Evolutionary conservation across 352 stramenopile species (phyloP).

Genomic region (Phytopythium kandeliae): DNA sequence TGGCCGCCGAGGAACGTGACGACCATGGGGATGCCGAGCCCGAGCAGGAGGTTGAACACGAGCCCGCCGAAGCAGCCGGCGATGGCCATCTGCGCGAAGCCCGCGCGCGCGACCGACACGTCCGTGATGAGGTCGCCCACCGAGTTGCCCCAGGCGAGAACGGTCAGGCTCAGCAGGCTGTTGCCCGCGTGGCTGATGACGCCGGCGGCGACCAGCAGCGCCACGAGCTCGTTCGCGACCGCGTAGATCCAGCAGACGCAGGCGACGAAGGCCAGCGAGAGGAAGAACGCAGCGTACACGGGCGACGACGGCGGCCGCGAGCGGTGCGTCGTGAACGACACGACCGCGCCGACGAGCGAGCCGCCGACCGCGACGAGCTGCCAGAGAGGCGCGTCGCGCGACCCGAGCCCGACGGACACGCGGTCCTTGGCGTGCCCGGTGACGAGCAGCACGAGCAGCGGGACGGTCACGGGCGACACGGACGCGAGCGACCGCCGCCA

Average conservation of each 20-base stretch:
- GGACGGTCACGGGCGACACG: slow-evolving; percentile 76
- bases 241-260: slow-evolving; percentile 92
- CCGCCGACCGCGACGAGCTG: slow-evolving; percentile 22
- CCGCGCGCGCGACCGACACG: slow-evolving; percentile 72
- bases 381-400: slow-evolving; percentile 33
- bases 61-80: slow-evolving; percentile 77
- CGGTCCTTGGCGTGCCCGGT: slow-evolving; percentile 27
- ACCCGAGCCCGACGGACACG: slow-evolving; percentile 12
- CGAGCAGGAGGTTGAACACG: slow-evolving; percentile 82
- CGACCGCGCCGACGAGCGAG: slow-evolving; percentile 42
- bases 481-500: slow-evolving; percentile 84
- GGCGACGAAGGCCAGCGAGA: slow-evolving; percentile 67
- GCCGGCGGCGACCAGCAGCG: slow-evolving; percentile 66
- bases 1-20: slow-evolving; percentile 44
- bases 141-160: slow-evolving; percentile 83
- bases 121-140: slow-evolving; percentile 81
- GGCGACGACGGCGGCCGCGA: slow-evolving; percentile 48
- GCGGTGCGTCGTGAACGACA: slow-evolving; percentile 63
- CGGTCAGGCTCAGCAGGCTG: slow-evolving; percentile 70
- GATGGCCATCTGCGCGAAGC: slow-evolving; percentile 83
- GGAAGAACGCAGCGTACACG: slow-evolving; percentile 41
- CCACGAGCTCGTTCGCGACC: slow-evolving; percentile 84
- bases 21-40: slow-evolving; percentile 68
- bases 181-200: slow-evolving; percentile 73
- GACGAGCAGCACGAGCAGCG: slow-evolving; percentile 80